phyloP scores from a whole-genome alignment of 768 basidiomycete genomes.

The Holtermanniella nyarrowii region DNA sequence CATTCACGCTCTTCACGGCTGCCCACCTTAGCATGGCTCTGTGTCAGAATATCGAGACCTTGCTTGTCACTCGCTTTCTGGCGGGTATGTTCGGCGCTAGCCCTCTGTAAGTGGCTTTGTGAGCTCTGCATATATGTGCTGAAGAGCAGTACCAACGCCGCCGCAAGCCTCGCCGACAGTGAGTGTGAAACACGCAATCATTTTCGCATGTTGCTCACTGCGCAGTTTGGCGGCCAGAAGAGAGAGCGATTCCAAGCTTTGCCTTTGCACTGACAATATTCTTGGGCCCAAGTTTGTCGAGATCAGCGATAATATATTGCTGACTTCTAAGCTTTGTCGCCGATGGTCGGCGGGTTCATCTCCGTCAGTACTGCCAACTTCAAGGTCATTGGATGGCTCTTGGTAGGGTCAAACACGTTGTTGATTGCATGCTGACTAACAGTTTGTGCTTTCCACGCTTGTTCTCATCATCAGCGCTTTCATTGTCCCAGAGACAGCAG shows the following conservation, averaged over 20 bases:
- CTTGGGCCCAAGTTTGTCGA: background rate
- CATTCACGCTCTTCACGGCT: conserved; percentile 49
- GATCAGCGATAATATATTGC: background rate
- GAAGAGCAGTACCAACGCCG: background rate
- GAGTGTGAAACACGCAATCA: background rate
- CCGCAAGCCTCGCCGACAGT: background rate
- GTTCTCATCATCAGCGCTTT: background rate
- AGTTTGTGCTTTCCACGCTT: background rate
- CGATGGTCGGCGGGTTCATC: background rate
- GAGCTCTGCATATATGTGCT: too few relatives aligned
- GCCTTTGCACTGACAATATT: background rate
- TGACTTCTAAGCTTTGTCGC: background rate
- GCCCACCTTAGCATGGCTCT: conserved; percentile 54
- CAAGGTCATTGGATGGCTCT: background rate
- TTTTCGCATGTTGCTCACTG: background rate
- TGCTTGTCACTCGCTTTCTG: background rate
- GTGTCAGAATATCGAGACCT: conserved; percentile 50
- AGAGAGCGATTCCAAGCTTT: background rate
- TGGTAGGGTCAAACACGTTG: background rate
- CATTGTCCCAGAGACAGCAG: background rate
- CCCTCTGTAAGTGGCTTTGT: background rate
- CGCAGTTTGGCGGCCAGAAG: background rate
- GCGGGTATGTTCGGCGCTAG: background rate
- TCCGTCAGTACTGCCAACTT: background rate
- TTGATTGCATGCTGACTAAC: background rate